Evolutionary conservation across 768 basidiomycete genomes (phyloP).

Genomic region (Hygrocybe punicea): DNA sequence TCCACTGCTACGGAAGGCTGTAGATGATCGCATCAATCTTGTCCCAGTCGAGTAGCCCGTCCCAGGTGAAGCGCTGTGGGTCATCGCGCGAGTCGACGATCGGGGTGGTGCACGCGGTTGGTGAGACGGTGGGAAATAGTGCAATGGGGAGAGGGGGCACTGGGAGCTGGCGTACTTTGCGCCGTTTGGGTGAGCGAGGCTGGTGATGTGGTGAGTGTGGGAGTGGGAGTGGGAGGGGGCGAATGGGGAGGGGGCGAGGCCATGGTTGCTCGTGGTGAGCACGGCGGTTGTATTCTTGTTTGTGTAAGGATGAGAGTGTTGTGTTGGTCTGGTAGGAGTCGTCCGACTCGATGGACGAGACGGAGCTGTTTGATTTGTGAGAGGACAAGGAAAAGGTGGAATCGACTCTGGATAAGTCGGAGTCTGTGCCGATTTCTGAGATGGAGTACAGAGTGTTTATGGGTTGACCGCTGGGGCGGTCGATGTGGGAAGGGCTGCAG

Average conservation of each 20-base stretch:
- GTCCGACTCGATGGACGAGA: not conserved
- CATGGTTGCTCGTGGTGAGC: not conserved
- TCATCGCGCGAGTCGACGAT: not conserved
- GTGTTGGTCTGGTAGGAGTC: too few relatives aligned
- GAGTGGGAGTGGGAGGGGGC: constrained; percentile 3
- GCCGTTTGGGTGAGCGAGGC: not conserved
- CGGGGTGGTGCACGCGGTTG: not conserved
- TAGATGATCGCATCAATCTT: not conserved
- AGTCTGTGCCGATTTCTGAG: too few relatives aligned
- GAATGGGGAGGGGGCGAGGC: not conserved
- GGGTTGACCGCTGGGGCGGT: too few relatives aligned
- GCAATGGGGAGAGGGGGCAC: constrained; percentile 7
- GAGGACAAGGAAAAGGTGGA: not conserved
- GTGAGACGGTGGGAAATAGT: not conserved
- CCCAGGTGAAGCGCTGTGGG: not conserved
- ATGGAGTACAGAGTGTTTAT: too few relatives aligned
- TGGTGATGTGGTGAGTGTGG: not conserved
- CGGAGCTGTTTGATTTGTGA: not conserved
- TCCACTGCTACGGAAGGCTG: not conserved
- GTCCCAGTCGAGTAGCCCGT: constrained; percentile 5
- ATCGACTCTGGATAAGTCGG: not conserved
- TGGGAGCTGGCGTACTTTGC: constrained; percentile 13
- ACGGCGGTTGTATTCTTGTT: not conserved
- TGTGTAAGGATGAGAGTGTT: too few relatives aligned
- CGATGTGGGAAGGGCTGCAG: too few relatives aligned